A percentile compares a stretch with the other conserved stretches of the same genome.
These are phyloP conservation scores for Pseudomassariella vexata DNA, from an alignment of 2,329 filamentous ascomycete genomes.

Conservation along the genomic window DNA sequence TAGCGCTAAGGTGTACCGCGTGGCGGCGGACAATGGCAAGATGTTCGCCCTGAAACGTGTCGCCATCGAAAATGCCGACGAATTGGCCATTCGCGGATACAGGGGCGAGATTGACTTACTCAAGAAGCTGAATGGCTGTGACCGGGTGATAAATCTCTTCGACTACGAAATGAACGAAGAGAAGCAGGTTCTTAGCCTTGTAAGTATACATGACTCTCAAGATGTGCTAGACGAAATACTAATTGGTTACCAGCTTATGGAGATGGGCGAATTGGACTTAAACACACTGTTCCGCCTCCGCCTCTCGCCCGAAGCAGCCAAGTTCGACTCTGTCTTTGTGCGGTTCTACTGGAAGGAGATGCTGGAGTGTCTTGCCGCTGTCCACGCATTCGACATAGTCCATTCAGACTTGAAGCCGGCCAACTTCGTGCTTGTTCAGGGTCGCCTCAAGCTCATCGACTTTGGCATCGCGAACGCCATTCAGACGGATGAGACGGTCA, in stretches of 20 bases:
- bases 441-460: conserved; percentile 90
- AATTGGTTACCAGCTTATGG: conserved; percentile 66
- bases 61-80: conserved; percentile 83
- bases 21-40: conserved; percentile 95
- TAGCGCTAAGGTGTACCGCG: conserved; percentile 89
- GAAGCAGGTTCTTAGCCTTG: conserved; percentile 81
- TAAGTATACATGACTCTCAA: conserved; percentile 35
- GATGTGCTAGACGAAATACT: neutral
- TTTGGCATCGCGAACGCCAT: conserved; percentile 98
- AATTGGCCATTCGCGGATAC: conserved; percentile 75
- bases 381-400: conserved; percentile 87
- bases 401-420: conserved; percentile 96
- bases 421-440: conserved; percentile 91
- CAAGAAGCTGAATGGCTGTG: conserved; percentile 73
- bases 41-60: conserved; percentile 93
- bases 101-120: conserved; percentile 94
- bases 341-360: conserved; percentile 99
- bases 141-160: conserved; percentile 83
- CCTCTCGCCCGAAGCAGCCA: conserved; percentile 64
- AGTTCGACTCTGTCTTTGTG: conserved; percentile 83
- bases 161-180: conserved; percentile 93
- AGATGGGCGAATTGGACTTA: conserved; percentile 91
- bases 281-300: conserved; percentile 75
- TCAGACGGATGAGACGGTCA: conserved; percentile 90
- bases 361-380: conserved; percentile 87